phyloP scores from a whole-genome alignment of 2,329 filamentous ascomycete genomes.

The Ophiostoma sp. region DNA sequence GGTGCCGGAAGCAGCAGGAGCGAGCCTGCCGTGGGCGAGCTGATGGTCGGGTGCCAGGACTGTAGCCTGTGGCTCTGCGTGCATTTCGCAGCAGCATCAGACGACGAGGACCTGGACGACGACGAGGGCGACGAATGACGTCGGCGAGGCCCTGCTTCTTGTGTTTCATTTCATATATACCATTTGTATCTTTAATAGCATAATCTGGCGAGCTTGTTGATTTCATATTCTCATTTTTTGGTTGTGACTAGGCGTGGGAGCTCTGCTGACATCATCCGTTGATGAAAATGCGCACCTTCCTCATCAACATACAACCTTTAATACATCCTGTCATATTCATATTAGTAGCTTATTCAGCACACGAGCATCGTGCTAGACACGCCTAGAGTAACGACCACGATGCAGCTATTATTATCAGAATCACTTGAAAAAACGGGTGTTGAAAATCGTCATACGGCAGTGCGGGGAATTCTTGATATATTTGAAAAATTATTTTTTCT shows the following conservation, averaged over 20 bases:
- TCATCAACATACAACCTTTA: background rate
- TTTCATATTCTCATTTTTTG: background rate
- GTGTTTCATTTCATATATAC: background rate
- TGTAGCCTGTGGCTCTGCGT: constrained; percentile 63
- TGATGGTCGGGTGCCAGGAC: constrained; percentile 60
- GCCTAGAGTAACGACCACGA: too few relatives aligned
- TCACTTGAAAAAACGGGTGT: too few relatives aligned
- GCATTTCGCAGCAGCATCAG: constrained; percentile 53
- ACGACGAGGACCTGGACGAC: constrained; percentile 28
- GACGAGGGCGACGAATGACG: constrained; percentile 10
- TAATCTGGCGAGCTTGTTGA: background rate
- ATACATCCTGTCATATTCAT: background rate
- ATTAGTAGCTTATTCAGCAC: background rate
- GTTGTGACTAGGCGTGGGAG: background rate
- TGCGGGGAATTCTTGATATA: constrained; percentile 8
- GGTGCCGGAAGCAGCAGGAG: background rate
- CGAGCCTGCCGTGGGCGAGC: constrained; percentile 44
- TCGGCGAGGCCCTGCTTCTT: constrained; percentile 1
- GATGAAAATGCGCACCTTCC: background rate
- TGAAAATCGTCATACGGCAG: background rate
- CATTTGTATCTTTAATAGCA: background rate
- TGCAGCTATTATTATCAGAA: too few relatives aligned
- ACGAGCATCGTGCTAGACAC: background rate
- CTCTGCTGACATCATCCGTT: background rate
- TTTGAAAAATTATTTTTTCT: constrained; percentile 16